Evolutionary conservation across 1,284 basidiomycete genomes (phyloP).

Genomic region (Ustilago curta): DNA sequence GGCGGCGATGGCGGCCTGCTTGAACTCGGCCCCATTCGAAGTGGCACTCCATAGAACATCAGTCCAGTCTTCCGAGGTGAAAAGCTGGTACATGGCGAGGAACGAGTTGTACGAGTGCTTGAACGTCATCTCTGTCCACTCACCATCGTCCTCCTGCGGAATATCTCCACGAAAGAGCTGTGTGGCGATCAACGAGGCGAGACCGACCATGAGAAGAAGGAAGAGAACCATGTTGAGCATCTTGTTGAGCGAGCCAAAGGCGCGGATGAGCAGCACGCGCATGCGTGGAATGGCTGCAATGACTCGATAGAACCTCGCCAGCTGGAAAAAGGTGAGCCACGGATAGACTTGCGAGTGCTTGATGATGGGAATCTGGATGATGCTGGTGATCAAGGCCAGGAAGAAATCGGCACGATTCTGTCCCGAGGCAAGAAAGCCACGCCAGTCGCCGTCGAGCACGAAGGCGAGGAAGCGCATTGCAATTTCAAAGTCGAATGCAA

Average conservation of each 20-base stretch:
- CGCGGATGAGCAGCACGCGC: constrained; percentile 73
- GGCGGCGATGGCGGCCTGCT: constrained; percentile 80
- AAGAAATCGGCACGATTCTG: constrained; percentile 83
- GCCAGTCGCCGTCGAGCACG: constrained; percentile 83
- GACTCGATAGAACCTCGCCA: constrained; percentile 91
- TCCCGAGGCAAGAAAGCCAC: constrained; percentile 77
- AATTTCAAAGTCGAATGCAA: constrained; percentile 91
- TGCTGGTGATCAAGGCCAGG: constrained; percentile 81
- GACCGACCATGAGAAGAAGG: constrained; percentile 86
- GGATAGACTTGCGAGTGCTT: constrained; percentile 77
- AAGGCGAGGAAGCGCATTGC: constrained; percentile 76
- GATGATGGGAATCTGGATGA: constrained; percentile 89
- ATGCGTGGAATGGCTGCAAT: constrained; percentile 89
- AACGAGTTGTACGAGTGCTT: constrained; percentile 90
- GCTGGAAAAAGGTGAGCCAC: constrained; percentile 92
- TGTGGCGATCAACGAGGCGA: constrained; percentile 83
- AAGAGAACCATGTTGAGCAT: constrained; percentile 94
- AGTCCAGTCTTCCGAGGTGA: constrained; percentile 96
- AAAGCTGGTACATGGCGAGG: constrained; percentile 86
- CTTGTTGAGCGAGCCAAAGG: constrained; percentile 92
- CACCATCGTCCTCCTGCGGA: constrained; percentile 61
- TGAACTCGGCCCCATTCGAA: constrained; percentile 76
- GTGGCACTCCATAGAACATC: constrained; percentile 81
- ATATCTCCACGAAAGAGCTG: constrained; percentile 84
- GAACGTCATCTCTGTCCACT: constrained; percentile 78